phyloP scores from a whole-genome alignment of 148 eudicot species.

The Vaccinium vitisidaea region DNA sequence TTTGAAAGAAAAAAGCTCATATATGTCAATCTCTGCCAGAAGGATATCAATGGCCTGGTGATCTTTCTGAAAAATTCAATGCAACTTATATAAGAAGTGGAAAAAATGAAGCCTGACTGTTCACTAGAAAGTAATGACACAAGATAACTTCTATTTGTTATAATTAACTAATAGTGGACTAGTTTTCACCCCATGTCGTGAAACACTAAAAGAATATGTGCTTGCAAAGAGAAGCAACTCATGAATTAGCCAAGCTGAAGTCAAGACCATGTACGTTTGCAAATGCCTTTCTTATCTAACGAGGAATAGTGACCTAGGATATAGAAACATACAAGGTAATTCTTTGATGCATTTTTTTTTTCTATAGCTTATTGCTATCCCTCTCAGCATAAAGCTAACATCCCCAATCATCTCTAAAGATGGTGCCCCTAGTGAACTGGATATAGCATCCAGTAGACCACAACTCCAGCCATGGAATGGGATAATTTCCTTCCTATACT shows the following conservation, averaged over 20 bases:
- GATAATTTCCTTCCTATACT: background rate
- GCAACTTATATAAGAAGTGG: background rate
- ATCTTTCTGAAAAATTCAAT: conserved; percentile 58
- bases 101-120: conserved; percentile 13
- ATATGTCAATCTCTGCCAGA: conserved; percentile 94
- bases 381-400: background rate
- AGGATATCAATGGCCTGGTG: conserved; percentile 95
- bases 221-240: background rate
- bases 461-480: background rate
- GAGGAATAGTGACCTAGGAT: background rate
- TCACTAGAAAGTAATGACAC: conserved; percentile 14
- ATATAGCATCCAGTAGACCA: background rate
- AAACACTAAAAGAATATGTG: background rate
- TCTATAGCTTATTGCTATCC: background rate
- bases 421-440: background rate
- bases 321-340: background rate
- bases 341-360: background rate
- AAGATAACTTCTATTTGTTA: background rate
- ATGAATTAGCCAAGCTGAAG: conserved; percentile 1
- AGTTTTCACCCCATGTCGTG: background rate
- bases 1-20: conserved; percentile 91
- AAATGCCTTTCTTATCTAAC: background rate
- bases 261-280: background rate
- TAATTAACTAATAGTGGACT: background rate
- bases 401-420: background rate